A percentile compares a stretch with the other conserved stretches of the same genome.
These are phyloP conservation scores for Fusarium sp. DNA, from an alignment of 2,329 filamentous ascomycete genomes.

Conservation along the genomic window DNA sequence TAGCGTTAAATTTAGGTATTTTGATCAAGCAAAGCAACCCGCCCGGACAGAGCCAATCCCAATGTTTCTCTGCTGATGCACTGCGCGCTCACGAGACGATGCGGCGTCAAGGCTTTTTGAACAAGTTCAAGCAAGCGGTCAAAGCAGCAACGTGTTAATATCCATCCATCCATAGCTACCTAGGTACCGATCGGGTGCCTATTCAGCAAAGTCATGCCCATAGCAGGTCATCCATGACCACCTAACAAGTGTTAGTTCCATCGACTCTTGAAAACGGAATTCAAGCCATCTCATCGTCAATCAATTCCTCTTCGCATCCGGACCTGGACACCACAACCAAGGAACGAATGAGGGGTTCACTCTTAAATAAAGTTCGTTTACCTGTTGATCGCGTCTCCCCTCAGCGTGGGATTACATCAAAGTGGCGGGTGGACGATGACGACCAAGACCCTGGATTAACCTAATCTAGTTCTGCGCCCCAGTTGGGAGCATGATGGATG, in stretches of 20 bases:
- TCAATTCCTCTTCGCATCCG: slow-evolving; percentile 26
- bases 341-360: slow-evolving; percentile 2
- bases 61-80: slow-evolving; percentile 29
- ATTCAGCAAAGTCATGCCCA: not conserved
- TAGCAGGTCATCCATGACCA: not conserved
- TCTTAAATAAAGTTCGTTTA: slow-evolving; percentile 5
- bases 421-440: slow-evolving; percentile 38
- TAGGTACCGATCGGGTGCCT: too few relatives aligned
- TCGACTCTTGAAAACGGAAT: slow-evolving; percentile 3
- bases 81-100: slow-evolving; percentile 12
- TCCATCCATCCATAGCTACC: too few relatives aligned
- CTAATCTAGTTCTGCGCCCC: slow-evolving; percentile 2
- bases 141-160: not conserved
- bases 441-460: slow-evolving; percentile 24
- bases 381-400: slow-evolving; percentile 8
- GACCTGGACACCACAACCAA: slow-evolving; percentile 2
- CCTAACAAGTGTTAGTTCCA: too few relatives aligned
- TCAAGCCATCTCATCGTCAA: slow-evolving; percentile 2
- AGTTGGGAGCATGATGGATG: not conserved
- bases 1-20: slow-evolving; percentile 36
- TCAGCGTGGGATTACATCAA: slow-evolving; percentile 41
- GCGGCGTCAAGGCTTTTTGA: slow-evolving; percentile 21
- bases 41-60: not conserved
- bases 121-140: not conserved
- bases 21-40: not conserved